Evolutionary conservation across 441 rosid genomes (phyloP), one percentile per base, ranked within the genome.

Genomic region (Populus trichocarpa): DNA sequence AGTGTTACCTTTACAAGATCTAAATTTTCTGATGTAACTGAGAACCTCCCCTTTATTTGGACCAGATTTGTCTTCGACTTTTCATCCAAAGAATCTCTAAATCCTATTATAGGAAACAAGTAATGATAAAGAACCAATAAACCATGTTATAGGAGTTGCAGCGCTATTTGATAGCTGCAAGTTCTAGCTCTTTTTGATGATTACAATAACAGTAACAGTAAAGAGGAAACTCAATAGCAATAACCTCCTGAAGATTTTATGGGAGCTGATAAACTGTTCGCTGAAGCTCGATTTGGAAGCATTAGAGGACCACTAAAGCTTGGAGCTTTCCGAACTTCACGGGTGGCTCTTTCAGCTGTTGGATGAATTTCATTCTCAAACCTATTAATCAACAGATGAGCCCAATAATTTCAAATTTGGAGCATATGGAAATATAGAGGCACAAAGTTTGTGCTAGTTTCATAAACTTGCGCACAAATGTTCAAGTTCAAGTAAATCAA

Each of bases 231-330:
- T 25, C 8, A 61, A 50, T 16, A 11, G 13, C 23, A 30, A 75
- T 23, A 69, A 67, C 99, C 99, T 88, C 90, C 96, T 57, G 99
- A 93, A 80, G 95, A 91, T 82, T 95, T 97, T 69, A 89, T 95
- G 36, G 99, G 99, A 87, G 99, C 99, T 75, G 99, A 97, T 80
- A 95, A 84, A 77, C 99, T 97, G 85, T 97, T 95, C 53, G 99
- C 94, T 42, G 99, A 97, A 81, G 99, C 99, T 77, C 98, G 89
- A 76, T 85, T 95, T 74, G 99, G 88, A 84, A 97, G 98, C 92
- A 85, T 91, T 81, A 97, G 81, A 67, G 99, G 99, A 81, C 99
- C 99, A 79, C 99, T 95, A 84, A 97, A 91, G 85, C 96, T 95
- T 23, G 99, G 98, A 75, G 87, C 90, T 87, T 86, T 92, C 69